These are phyloP conservation scores for Rhodotorula sphaerocarpa DNA, from an alignment of 768 basidiomycete species.

Conservation along the genomic window DNA sequence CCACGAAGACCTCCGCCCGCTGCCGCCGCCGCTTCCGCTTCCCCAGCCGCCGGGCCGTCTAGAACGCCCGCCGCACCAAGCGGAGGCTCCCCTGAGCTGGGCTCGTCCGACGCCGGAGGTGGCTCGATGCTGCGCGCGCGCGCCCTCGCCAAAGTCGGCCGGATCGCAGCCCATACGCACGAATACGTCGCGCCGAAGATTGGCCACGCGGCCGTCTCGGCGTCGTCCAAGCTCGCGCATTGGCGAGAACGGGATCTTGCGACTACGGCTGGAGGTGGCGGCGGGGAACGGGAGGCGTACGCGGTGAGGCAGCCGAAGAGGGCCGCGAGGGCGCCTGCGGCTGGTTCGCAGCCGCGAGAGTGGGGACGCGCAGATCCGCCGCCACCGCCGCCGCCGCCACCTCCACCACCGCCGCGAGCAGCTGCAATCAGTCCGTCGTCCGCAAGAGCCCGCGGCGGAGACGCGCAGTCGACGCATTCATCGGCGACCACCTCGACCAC, in stretches of 20 bases:
- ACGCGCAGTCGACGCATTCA: background rate
- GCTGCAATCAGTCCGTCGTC: background rate
- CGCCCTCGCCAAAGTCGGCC: conserved; percentile 6
- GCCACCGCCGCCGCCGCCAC: too few species aligned
- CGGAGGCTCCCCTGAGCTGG: too few species aligned
- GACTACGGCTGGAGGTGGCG: background rate
- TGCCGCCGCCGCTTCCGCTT: too few species aligned
- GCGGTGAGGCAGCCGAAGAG: conserved; percentile 2
- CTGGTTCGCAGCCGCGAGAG: background rate
- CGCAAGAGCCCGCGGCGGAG: background rate
- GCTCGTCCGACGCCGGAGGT: too few species aligned
- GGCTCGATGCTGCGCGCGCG: conserved; percentile 1
- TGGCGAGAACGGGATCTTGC: background rate
- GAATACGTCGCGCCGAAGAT: background rate
- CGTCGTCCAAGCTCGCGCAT: background rate
- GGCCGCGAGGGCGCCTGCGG: background rate
- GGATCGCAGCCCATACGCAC: background rate
- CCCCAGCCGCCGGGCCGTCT: too few species aligned
- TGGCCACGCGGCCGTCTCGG: background rate
- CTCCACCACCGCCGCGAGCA: background rate
- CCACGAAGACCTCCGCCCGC: too few species aligned
- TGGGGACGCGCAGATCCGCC: too few species aligned
- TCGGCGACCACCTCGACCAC: background rate
- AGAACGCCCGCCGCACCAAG: too few species aligned
- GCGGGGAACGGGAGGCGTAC: background rate